A percentile compares a stretch with the other conserved stretches of the same genome.
Evolutionary conservation across 495 filamentous ascomycete species (phyloP).

Genomic region (Penicillium parvum): DNA sequence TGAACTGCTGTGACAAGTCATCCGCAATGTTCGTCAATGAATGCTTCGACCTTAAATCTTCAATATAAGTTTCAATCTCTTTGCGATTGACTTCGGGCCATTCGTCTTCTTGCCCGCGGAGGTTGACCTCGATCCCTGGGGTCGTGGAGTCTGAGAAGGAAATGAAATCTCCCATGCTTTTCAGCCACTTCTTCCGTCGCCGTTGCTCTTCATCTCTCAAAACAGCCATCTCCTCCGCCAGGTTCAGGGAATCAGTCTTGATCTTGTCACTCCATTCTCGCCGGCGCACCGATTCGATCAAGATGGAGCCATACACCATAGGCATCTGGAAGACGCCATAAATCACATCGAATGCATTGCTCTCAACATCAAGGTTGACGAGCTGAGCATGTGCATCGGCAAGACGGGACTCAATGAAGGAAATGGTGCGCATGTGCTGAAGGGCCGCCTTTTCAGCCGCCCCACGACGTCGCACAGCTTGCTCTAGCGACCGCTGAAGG

Average conservation of each 20-base stretch:
- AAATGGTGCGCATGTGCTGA: conserved; percentile 73
- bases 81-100: conserved; percentile 66
- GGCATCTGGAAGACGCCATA: conserved; percentile 74
- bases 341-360: conserved; percentile 71
- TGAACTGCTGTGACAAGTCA: conserved; percentile 64
- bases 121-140: conserved; percentile 77
- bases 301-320: conserved; percentile 79
- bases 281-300: conserved; percentile 79
- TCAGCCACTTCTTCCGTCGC: conserved; percentile 85
- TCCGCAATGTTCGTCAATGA: conserved; percentile 38
- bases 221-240: conserved; percentile 86
- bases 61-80: conserved; percentile 53
- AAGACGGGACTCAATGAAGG: conserved; percentile 68
- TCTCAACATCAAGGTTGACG: conserved; percentile 62
- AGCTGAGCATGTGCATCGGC: conserved; percentile 65
- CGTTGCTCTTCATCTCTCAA: conserved; percentile 89
- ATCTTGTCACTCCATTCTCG: conserved; percentile 91
- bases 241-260: conserved; percentile 70
- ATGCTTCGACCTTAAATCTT: conserved; percentile 42
- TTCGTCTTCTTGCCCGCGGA: conserved; percentile 70
- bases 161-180: conserved; percentile 60
- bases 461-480: conserved; percentile 61
- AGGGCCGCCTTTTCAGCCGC: conserved; percentile 54
- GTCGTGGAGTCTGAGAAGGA: conserved; percentile 60
- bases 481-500: conserved; percentile 66